Evolutionary conservation across 495 filamentous ascomycete species (phyloP).

Genomic region (Clavariopsis aquatica): DNA sequence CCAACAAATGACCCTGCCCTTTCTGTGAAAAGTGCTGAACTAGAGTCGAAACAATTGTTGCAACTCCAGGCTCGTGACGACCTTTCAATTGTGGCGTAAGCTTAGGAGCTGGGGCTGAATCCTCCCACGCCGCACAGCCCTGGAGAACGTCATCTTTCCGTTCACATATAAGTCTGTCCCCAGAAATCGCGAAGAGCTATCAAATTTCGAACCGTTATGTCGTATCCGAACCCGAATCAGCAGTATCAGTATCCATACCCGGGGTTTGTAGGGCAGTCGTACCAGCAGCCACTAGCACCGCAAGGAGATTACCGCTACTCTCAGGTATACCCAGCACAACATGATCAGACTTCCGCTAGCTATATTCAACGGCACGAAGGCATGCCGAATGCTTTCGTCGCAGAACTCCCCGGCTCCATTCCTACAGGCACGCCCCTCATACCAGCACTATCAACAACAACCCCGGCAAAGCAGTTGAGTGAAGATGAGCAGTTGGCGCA

Average conservation of each 20-base stretch:
- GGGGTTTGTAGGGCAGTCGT: background rate
- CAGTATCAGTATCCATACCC: background rate
- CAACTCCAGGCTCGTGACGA: too few relatives aligned
- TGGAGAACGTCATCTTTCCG: background rate
- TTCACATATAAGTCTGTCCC: background rate
- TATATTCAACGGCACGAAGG: background rate
- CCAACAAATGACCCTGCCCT: too few relatives aligned
- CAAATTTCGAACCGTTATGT: background rate
- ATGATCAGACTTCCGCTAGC: background rate
- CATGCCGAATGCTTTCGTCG: background rate
- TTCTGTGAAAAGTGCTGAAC: too few relatives aligned
- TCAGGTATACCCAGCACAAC: background rate
- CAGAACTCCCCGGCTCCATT: slow-evolving; percentile 7
- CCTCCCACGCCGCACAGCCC: background rate
- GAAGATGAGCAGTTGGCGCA: slow-evolving; percentile 26
- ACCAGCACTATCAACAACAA: slow-evolving; percentile 11
- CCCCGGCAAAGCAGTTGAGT: slow-evolving; percentile 14
- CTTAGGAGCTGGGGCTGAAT: too few relatives aligned
- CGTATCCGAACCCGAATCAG: slow-evolving; percentile 2
- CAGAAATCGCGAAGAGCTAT: background rate
- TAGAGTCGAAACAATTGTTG: too few relatives aligned
- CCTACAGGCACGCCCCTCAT: background rate
- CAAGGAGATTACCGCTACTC: background rate
- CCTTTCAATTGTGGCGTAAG: too few relatives aligned
- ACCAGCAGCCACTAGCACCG: background rate